A percentile compares a stretch with the other conserved stretches of the same genome.
These are phyloP conservation scores for Phytophthora multivora DNA, from an alignment of 352 stramenopile genomes.

Conservation along the genomic window DNA sequence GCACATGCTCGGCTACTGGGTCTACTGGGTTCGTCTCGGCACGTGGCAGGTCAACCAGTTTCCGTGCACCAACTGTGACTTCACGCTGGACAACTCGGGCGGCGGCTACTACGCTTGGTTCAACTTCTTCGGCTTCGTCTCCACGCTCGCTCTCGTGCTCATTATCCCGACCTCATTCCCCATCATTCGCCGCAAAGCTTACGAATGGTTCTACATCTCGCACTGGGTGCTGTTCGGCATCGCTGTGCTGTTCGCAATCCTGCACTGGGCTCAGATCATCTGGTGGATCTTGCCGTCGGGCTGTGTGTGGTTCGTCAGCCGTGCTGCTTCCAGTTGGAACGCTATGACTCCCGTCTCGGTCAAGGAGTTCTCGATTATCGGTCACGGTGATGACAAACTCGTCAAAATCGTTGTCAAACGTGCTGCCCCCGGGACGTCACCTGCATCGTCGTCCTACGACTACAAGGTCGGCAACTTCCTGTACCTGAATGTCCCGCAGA, in stretches of 20 bases:
- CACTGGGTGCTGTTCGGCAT: conserved; percentile 64
- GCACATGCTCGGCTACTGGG: conserved; percentile 58
- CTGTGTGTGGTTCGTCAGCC: conserved; percentile 61
- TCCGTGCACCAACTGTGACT: conserved; percentile 57
- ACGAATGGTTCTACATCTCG: conserved; percentile 64
- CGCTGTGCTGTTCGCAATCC: conserved; percentile 55
- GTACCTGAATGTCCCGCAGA: conserved; percentile 55
- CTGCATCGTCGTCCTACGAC: conserved; percentile 35
- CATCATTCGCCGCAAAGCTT: conserved; percentile 56
- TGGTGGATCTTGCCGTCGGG: conserved; percentile 60
- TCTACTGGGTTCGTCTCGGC: conserved; percentile 46
- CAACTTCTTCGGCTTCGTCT: conserved; percentile 61
- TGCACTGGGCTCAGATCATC: conserved; percentile 66
- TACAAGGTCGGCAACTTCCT: conserved; percentile 63
- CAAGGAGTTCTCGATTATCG: conserved; percentile 39
- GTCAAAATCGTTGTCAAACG: conserved; percentile 56
- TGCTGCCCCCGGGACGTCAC: conserved; percentile 38
- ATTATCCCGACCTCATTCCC: conserved; percentile 62
- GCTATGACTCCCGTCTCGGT: conserved; percentile 45
- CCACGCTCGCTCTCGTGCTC: conserved; percentile 50
- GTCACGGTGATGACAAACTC: conserved; percentile 37
- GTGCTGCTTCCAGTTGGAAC: conserved; percentile 52
- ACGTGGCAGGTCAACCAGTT: conserved; percentile 51
- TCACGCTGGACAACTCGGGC: conserved; percentile 42
- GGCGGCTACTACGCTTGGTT: conserved; percentile 67